Conservation (phyloP, 345 rosid species). For the Adansonia digitata region DNA sequence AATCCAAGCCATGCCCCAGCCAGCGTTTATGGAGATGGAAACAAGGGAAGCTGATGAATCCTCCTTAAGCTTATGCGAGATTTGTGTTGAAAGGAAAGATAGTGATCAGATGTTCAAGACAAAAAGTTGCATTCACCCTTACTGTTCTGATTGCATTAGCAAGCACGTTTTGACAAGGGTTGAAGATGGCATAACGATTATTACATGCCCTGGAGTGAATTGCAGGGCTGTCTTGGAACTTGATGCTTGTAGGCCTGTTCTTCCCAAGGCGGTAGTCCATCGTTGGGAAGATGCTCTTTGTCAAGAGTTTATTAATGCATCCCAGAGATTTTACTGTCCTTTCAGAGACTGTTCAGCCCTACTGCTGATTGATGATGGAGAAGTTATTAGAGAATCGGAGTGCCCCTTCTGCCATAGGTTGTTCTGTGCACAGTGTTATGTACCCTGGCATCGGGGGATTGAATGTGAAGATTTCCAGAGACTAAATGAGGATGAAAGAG, state of each 20-base stretch:
- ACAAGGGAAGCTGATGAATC: constrained; percentile 17
- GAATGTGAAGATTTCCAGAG: constrained; percentile 28
- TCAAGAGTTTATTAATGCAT: constrained; percentile 29
- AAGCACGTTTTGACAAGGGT: constrained; percentile 44
- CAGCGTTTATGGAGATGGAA: background rate
- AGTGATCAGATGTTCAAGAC: constrained; percentile 31
- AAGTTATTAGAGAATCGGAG: constrained; percentile 42
- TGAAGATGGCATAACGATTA: constrained; percentile 8
- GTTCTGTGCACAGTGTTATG: constrained; percentile 42
- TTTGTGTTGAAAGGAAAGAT: constrained; percentile 51
- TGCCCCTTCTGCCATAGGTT: constrained; percentile 59
- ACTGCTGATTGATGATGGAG: constrained; percentile 34
- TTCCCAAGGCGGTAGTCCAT: constrained; percentile 39
- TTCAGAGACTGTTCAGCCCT: constrained; percentile 62
- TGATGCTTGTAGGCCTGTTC: constrained; percentile 33
- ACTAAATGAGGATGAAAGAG: constrained; percentile 37
- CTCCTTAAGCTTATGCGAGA: constrained; percentile 41
- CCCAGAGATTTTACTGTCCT: constrained; percentile 57
- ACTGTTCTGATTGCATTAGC: constrained; percentile 48
- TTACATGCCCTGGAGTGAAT: constrained; percentile 51
- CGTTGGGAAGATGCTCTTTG: constrained; percentile 51
- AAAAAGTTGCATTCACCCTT: constrained; percentile 40
- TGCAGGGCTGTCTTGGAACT: constrained; percentile 41
- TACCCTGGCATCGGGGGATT: constrained; percentile 41
- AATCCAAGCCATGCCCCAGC: background rate